A percentile compares a stretch with the other conserved stretches of the same genome.
Evolutionary conservation across 805 yeast genomes (phyloP).

Genomic region (Cyberlindnera sargentensis): DNA sequence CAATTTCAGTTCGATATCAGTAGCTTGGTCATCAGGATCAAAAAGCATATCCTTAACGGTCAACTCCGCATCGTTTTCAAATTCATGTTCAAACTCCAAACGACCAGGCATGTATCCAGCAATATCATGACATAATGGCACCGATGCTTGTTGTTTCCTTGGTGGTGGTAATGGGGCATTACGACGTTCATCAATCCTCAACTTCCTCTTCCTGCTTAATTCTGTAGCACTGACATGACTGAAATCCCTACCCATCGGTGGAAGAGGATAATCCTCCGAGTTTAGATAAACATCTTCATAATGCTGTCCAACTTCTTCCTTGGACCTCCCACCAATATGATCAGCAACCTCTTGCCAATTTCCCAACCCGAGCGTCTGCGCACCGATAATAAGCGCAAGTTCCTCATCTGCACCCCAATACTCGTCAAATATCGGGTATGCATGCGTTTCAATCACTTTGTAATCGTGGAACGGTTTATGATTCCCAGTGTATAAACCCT

Average conservation of each 20-base stretch:
- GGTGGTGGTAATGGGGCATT: constrained; percentile 79
- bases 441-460: constrained; percentile 85
- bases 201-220: constrained; percentile 60
- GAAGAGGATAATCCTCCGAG: constrained; percentile 75
- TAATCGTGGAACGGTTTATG: constrained; percentile 96
- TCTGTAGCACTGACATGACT: constrained; percentile 52
- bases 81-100: constrained; percentile 92
- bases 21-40: constrained; percentile 84
- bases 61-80: constrained; percentile 93
- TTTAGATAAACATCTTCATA: constrained; percentile 66
- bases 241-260: constrained; percentile 73
- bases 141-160: constrained; percentile 83
- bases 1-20: constrained; percentile 85
- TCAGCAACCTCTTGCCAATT: constrained; percentile 99
- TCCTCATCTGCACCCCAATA: constrained; percentile 99
- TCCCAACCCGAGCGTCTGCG: constrained; percentile 87
- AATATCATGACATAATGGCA: constrained; percentile 92
- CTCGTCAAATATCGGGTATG: constrained; percentile 82
- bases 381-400: constrained; percentile 77
- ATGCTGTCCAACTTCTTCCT: constrained; percentile 86
- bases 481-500: constrained; percentile 70
- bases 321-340: constrained; percentile 85
- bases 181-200: constrained; percentile 65
- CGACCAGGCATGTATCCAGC: constrained; percentile 99
- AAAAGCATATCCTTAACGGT: constrained; percentile 93